These are phyloP conservation scores for Mycocentrospora acerina DNA, from an alignment of 2,329 filamentous ascomycete genomes.

Conservation along the genomic window DNA sequence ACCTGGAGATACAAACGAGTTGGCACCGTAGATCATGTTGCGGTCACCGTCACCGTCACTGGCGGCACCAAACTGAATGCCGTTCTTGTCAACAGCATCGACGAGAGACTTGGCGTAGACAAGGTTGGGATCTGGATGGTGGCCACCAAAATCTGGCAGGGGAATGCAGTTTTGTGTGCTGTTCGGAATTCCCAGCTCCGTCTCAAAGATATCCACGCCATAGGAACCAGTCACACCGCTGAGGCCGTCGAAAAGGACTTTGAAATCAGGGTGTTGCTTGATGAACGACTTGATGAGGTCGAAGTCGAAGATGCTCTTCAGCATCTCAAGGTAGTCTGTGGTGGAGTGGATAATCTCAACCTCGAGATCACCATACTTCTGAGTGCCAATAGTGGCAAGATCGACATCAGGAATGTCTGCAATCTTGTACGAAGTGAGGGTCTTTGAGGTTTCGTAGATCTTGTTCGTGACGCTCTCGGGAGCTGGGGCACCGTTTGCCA, in stretches of 20 bases:
- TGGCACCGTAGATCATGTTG: conserved; percentile 99
- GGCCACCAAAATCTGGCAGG: conserved; percentile 92
- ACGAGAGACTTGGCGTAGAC: conserved; percentile 96
- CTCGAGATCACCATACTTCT: conserved; percentile 82
- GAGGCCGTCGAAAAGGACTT: conserved; percentile 92
- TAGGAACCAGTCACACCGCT: conserved; percentile 95
- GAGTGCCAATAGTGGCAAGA: conserved; percentile 76
- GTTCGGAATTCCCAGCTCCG: conserved; percentile 81
- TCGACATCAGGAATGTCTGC: conserved; percentile 84
- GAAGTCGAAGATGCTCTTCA: conserved; percentile 99
- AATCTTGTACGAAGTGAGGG: conserved; percentile 88
- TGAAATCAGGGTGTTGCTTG: conserved; percentile 83
- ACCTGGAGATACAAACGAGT: conserved; percentile 93
- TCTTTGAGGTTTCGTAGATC: conserved; percentile 91
- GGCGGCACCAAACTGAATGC: conserved; percentile 93
- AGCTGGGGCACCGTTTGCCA: conserved; percentile 91
- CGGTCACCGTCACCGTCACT: conserved; percentile 97
- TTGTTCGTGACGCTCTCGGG: conserved; percentile 97
- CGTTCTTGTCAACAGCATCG: conserved; percentile 85
- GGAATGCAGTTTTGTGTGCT: conserved; percentile 91
- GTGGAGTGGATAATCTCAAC: conserved; percentile 95
- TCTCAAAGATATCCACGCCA: conserved; percentile 90
- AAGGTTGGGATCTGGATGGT: conserved; percentile 96
- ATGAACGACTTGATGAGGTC: conserved; percentile 94
- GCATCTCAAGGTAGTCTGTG: conserved; percentile 87